Conservation (phyloP, 2,329 filamentous ascomycete species). For the Ceratocystis albifundus region DNA sequence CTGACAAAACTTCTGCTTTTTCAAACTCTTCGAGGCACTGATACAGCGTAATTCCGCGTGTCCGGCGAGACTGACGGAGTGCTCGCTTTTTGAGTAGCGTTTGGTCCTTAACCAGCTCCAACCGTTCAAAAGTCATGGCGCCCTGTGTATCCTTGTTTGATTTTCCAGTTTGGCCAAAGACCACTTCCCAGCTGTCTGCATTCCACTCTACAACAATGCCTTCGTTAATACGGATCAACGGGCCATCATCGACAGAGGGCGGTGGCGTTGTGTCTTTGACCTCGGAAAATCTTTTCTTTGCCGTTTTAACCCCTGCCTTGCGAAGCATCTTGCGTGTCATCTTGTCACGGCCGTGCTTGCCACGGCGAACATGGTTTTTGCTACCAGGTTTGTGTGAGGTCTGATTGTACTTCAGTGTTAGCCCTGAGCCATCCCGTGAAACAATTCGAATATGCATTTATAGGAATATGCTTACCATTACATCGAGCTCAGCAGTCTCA, state of each 20-base stretch:
- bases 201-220: slow-evolving; percentile 81
- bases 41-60: slow-evolving; percentile 64
- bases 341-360: slow-evolving; percentile 34
- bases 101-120: slow-evolving; percentile 47
- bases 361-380: slow-evolving; percentile 22
- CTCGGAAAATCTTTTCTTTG: slow-evolving; percentile 29
- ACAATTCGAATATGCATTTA: neutral
- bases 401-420: neutral
- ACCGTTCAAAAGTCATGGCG: slow-evolving; percentile 43
- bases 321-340: slow-evolving; percentile 9
- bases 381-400: slow-evolving; percentile 2
- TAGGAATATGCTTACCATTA: slow-evolving; percentile 11
- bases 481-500: slow-evolving; percentile 29
- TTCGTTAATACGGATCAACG: slow-evolving; percentile 69
- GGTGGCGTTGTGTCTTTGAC: slow-evolving; percentile 31
- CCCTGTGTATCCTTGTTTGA: slow-evolving; percentile 42
- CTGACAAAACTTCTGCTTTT: slow-evolving; percentile 82
- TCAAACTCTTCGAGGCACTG: slow-evolving; percentile 93
- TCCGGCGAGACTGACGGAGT: slow-evolving; percentile 44
- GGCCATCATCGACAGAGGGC: slow-evolving; percentile 40
- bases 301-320: slow-evolving; percentile 29
- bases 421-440: neutral
- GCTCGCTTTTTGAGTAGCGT: slow-evolving; percentile 54
- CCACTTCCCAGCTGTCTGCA: slow-evolving; percentile 52
- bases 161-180: slow-evolving; percentile 50